These are phyloP conservation scores for Takashimella tepidaria DNA, from an alignment of 1,284 basidiomycete genomes.

Conservation along the genomic window DNA sequence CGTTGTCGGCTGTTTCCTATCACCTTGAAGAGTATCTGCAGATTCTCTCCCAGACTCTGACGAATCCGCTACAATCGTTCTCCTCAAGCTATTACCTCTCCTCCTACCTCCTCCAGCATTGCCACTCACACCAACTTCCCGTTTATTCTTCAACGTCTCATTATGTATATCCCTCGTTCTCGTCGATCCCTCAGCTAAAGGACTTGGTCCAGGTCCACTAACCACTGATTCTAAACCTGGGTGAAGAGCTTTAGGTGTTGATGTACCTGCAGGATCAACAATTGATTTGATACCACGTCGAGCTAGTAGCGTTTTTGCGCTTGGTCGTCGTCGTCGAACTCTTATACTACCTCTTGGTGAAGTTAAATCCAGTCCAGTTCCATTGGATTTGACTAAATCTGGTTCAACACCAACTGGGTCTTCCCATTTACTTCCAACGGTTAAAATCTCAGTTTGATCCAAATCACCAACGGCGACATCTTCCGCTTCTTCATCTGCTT, in stretches of 20 bases:
- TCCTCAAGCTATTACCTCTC: not conserved
- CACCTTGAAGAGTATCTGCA: constrained; percentile 36
- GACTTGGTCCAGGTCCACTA: not conserved
- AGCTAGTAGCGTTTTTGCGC: constrained; percentile 29
- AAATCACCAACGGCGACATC: constrained; percentile 1
- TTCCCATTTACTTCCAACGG: constrained; percentile 14
- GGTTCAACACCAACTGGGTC: not conserved
- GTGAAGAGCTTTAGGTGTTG: constrained; percentile 24
- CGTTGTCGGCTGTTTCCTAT: constrained; percentile 8
- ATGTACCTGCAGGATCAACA: constrained; percentile 15
- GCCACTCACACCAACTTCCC: not conserved
- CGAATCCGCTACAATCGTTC: constrained; percentile 8
- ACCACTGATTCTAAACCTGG: not conserved
- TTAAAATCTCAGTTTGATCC: constrained; percentile 12
- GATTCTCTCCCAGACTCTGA: constrained; percentile 39
- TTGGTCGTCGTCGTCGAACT: constrained; percentile 29
- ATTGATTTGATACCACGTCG: constrained; percentile 33
- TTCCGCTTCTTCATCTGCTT: constrained; percentile 14
- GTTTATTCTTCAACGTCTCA: not conserved
- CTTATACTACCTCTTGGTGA: not conserved
- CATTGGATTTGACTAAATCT: not conserved
- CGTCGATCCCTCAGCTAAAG: not conserved
- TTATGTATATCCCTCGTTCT: not conserved
- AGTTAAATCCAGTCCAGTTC: not conserved
- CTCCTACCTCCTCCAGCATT: not conserved